phyloP scores from a whole-genome alignment of 2,329 filamentous ascomycete genomes.

The Ascochyta fabae region DNA sequence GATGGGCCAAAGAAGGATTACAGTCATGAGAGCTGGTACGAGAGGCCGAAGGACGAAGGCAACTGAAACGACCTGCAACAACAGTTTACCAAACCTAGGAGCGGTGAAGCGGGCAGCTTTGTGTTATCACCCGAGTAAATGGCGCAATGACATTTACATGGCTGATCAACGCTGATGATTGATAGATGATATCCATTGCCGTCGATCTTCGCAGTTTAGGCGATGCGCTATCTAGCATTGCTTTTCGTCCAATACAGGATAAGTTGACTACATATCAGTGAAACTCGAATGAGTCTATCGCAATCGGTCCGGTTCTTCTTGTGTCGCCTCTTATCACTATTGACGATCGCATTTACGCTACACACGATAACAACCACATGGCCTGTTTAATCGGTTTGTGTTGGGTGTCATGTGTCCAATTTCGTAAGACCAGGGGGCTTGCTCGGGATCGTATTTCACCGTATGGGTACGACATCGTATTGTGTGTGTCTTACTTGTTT shows the following conservation, averaged over 20 bases:
- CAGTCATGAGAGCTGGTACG: conserved; percentile 49
- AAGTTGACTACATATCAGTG: background rate
- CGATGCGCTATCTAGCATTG: background rate
- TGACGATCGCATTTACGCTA: background rate
- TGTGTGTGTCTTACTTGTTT: conserved; percentile 5
- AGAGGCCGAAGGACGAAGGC: conserved; percentile 17
- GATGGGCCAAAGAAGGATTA: conserved; percentile 79
- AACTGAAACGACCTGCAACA: background rate
- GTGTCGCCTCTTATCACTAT: background rate
- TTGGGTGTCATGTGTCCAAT: background rate
- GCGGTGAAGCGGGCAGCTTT: too few relatives aligned
- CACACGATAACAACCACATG: background rate
- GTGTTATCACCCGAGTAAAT: background rate
- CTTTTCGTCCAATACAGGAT: background rate
- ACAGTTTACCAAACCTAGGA: background rate
- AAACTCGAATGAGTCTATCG: background rate
- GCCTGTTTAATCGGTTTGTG: background rate
- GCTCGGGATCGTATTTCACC: background rate
- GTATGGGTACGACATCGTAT: background rate
- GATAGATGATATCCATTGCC: background rate
- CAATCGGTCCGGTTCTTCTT: conserved; percentile 3
- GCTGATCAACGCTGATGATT: background rate
- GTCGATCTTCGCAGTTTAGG: background rate
- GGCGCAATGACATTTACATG: background rate
- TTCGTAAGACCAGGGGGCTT: background rate